Evolutionary conservation across 495 filamentous ascomycete genomes (phyloP), one percentile per base, ranked within the genome.

Genomic region (Penicillium coffeae): DNA sequence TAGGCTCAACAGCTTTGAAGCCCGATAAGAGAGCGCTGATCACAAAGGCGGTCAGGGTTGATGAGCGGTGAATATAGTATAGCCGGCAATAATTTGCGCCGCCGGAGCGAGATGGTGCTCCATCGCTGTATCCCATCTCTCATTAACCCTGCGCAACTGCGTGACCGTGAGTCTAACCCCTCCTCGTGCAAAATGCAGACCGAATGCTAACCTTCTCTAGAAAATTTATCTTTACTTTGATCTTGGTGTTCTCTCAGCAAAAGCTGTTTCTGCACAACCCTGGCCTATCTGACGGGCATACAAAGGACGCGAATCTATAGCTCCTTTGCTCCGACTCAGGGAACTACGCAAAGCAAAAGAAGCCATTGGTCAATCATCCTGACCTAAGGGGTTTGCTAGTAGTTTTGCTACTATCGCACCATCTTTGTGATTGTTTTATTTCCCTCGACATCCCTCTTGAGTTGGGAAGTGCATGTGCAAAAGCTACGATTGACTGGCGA

Each of bases 11-110:
- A n/a, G n/a, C n/a, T n/a, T n/a, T n/a, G n/a, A 40, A 35, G 59
- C 59, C 52, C 55, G 45, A 14, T 27, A 1, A 0, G 0, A 15
- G 4, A 38, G 56, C 56, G 59, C 52, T 60, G 14, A 51, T 13
- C 0, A 49, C 55, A 49, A 30, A 30, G 25, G 25, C 25, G 25
- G 25, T 30, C 25, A 5, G 10, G 25, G 4, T 10, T 10, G 10
- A 30, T 30, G 53, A 30, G 25, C 25, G 25, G 25, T 30, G 10
- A 10, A n/a, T n/a, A 10, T 10, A 30, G 25, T 30, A 30, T 30
- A 30, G 25, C 25, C 25, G 25, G 25, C 25, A 30, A 10, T 30
- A 30, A 30, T 30, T 30, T 30, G 25, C 25, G 25, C 25, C 25
- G 25, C 25, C 5, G 25, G 25, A 30, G 25, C 25, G 10, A 5